Percentiles rank a stretch among this genome's conserved stretches.
phyloP scores from a whole-genome alignment of 208 protist genomes.

The Acanthamoeba quina region DNA sequence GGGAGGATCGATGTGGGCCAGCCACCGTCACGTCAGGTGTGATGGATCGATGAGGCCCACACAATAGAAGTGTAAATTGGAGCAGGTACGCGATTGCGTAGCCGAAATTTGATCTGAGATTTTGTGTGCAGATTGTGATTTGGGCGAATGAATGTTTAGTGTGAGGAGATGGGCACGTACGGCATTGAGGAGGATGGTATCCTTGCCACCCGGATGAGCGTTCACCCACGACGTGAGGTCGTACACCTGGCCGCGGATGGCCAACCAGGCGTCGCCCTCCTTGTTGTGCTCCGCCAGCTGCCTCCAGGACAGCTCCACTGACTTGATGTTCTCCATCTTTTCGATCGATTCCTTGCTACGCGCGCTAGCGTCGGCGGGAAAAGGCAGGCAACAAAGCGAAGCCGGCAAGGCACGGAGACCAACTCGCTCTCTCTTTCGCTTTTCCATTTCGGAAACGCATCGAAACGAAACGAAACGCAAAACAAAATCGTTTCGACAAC shows the following conservation, averaged over 20 bases:
- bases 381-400: not conserved
- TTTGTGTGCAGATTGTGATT: not conserved
- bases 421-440: no score
- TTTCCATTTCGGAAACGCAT: no score
- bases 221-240: conserved; percentile 56
- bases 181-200: conserved; percentile 49
- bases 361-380: no score
- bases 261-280: conserved; percentile 47
- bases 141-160: not conserved
- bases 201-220: conserved; percentile 46
- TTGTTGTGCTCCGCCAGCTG: conserved; percentile 60
- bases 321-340: not conserved
- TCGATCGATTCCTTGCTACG: not conserved
- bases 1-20: no score
- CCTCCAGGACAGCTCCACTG: conserved; percentile 37
- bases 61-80: no score
- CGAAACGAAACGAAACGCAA: no score
- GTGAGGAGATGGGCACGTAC: not conserved
- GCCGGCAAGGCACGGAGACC: no score
- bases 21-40: no score
- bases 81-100: no score
- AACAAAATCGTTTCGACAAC: no score
- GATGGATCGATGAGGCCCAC: no score
- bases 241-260: conserved; percentile 49
- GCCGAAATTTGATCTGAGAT: not conserved